Percentiles rank a stretch among this genome's conserved stretches.
Evolutionary conservation across 768 basidiomycete species (phyloP).

Genomic region (Hortiboletus flavorubellus): DNA sequence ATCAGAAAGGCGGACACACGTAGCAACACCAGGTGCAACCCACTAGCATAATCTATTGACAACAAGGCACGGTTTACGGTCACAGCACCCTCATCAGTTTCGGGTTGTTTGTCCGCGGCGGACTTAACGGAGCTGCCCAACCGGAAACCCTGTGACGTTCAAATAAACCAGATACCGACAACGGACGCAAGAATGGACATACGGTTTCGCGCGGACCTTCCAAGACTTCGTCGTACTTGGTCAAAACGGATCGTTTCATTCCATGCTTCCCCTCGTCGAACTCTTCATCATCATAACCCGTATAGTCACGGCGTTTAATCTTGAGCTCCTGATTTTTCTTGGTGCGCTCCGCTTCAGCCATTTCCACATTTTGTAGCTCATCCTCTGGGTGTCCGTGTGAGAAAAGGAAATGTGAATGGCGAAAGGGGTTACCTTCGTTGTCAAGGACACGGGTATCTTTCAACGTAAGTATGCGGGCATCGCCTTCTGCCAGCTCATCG

Average conservation of each 20-base stretch:
- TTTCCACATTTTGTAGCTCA: constrained; percentile 92
- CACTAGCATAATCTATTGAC: constrained; percentile 88
- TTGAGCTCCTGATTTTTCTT: constrained; percentile 81
- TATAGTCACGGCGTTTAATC: constrained; percentile 86
- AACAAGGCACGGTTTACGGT: constrained; percentile 77
- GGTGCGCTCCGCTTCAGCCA: constrained; percentile 83
- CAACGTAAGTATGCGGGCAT: constrained; percentile 92
- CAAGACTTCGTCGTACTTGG: constrained; percentile 93
- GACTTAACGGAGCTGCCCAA: constrained; percentile 61
- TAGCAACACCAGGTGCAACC: constrained; percentile 30
- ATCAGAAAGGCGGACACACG: constrained; percentile 13
- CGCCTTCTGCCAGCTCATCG: constrained; percentile 87
- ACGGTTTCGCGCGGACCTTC: constrained; percentile 72
- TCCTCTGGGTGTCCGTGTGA: constrained; percentile 64
- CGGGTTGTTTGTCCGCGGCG: constrained; percentile 35
- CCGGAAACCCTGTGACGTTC: constrained; percentile 68
- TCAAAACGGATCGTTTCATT: constrained; percentile 77
- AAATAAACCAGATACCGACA: background rate
- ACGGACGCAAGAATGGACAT: constrained; percentile 20
- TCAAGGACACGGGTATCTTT: constrained; percentile 96
- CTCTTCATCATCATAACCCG: constrained; percentile 96
- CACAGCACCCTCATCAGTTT: constrained; percentile 48
- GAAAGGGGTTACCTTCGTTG: constrained; percentile 68
- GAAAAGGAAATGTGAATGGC: background rate
- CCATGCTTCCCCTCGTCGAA: constrained; percentile 72